phyloP scores from a whole-genome alignment of 2,329 filamentous ascomycete genomes.

The Grosmannia serpens region DNA sequence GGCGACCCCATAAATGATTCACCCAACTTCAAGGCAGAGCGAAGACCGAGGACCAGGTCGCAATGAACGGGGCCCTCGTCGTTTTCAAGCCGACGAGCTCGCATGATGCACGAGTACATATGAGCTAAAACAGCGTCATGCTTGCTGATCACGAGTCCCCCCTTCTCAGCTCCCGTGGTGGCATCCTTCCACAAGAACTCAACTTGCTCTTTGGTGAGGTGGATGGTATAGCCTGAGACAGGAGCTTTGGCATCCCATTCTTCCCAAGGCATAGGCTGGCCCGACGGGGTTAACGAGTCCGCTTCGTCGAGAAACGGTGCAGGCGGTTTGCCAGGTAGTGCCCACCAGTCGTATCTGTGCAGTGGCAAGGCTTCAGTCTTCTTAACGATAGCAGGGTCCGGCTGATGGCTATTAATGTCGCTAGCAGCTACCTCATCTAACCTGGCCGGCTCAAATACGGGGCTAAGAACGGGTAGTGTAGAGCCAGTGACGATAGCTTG shows the following conservation, averaged over 20 bases:
- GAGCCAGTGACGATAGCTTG: not conserved
- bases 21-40: slow-evolving; percentile 1
- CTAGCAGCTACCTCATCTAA: slow-evolving; percentile 1
- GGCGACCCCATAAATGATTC: slow-evolving; percentile 2
- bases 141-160: not conserved
- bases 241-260: slow-evolving; percentile 2
- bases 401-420: not conserved
- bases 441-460: not conserved
- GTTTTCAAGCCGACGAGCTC: not conserved
- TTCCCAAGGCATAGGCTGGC: slow-evolving; percentile 1
- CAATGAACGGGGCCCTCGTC: slow-evolving; percentile 3
- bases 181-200: not conserved
- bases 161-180: not conserved
- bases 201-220: slow-evolving; percentile 4
- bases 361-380: not conserved
- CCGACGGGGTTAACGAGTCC: not conserved
- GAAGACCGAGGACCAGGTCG: slow-evolving; percentile 3
- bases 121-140: slow-evolving; percentile 3
- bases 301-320: not conserved
- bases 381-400: not conserved
- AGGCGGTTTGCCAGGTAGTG: slow-evolving; percentile 1
- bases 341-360: slow-evolving; percentile 5
- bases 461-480: slow-evolving; percentile 1
- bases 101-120: slow-evolving; percentile 3
- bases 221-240: slow-evolving; percentile 1